phyloP scores from a whole-genome alignment of 2,329 filamentous ascomycete species.

The Venturia pyrina region DNA sequence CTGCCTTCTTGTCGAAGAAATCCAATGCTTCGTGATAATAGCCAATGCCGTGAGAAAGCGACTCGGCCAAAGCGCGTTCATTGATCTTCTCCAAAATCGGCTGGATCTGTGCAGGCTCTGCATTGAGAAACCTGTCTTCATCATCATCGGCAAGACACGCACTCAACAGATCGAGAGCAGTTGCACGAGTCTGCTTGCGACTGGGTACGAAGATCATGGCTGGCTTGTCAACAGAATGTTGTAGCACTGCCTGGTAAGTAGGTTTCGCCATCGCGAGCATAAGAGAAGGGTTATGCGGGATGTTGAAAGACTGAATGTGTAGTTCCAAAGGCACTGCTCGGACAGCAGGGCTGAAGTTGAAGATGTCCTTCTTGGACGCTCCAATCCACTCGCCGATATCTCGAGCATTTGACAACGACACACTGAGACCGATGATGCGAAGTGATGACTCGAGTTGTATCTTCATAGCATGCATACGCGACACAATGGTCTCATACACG shows the following conservation, averaged over 20 bases:
- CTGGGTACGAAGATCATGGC: slow-evolving; percentile 86
- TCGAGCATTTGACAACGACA: slow-evolving; percentile 83
- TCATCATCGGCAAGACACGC: slow-evolving; percentile 81
- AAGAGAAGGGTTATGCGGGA: slow-evolving; percentile 92
- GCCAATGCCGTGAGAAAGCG: slow-evolving; percentile 84
- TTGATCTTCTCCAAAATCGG: slow-evolving; percentile 75
- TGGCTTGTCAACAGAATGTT: slow-evolving; percentile 80
- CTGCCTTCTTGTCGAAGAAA: slow-evolving; percentile 82
- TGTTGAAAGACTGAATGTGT: slow-evolving; percentile 89
- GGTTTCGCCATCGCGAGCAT: slow-evolving; percentile 99
- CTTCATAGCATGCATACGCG: slow-evolving; percentile 92
- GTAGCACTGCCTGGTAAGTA: slow-evolving; percentile 77
- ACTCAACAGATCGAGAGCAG: slow-evolving; percentile 77
- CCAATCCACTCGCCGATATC: slow-evolving; percentile 98
- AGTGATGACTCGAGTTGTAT: slow-evolving; percentile 76
- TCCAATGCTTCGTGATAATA: slow-evolving; percentile 95
- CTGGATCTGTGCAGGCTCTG: slow-evolving; percentile 68
- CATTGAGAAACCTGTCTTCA: slow-evolving; percentile 87
- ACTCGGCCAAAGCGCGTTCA: slow-evolving; percentile 78
- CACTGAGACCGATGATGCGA: slow-evolving; percentile 81
- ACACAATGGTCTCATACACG: slow-evolving; percentile 93
- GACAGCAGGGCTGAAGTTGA: slow-evolving; percentile 93
- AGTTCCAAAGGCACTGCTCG: slow-evolving; percentile 84
- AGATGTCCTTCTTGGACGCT: slow-evolving; percentile 94
- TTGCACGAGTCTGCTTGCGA: slow-evolving; percentile 83